These are phyloP conservation scores for Colletotrichum gigasporum DNA, from an alignment of 2,329 filamentous ascomycete genomes.

Conservation along the genomic window DNA sequence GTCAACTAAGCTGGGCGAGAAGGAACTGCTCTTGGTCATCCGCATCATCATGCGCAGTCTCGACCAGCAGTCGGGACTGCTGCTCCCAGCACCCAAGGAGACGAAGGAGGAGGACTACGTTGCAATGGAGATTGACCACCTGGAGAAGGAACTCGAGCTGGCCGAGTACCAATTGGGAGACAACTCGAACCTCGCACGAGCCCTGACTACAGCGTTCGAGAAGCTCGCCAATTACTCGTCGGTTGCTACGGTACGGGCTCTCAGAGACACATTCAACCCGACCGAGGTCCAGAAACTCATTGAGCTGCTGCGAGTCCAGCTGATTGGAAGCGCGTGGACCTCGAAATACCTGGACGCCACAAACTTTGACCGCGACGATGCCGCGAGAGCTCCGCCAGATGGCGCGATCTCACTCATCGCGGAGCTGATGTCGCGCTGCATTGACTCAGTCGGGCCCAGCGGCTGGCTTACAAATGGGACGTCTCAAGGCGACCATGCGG, in stretches of 20 bases:
- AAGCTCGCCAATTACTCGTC: constrained; percentile 75
- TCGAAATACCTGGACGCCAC: constrained; percentile 72
- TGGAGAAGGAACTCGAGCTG: constrained; percentile 72
- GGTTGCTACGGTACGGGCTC: constrained; percentile 66
- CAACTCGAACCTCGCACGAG: constrained; percentile 68
- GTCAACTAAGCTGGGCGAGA: constrained; percentile 70
- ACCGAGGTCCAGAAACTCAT: constrained; percentile 78
- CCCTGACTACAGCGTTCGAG: constrained; percentile 73
- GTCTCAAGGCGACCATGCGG: constrained; percentile 58
- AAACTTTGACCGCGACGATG: constrained; percentile 51
- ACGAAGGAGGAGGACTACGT: constrained; percentile 44
- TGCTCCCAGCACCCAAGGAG: constrained; percentile 31
- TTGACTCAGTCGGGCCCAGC: constrained; percentile 78
- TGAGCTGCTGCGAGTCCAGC: constrained; percentile 76
- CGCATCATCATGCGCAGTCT: constrained; percentile 75
- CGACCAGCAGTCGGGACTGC: constrained; percentile 48
- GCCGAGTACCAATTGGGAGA: constrained; percentile 74
- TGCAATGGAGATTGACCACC: constrained; percentile 66
- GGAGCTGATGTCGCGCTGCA: constrained; percentile 75
- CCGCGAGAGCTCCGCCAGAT: constrained; percentile 63
- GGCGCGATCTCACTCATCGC: constrained; percentile 76
- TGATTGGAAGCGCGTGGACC: constrained; percentile 81
- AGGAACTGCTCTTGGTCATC: constrained; percentile 74
- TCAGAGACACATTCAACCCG: constrained; percentile 71
- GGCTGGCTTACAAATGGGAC: constrained; percentile 76